phyloP scores from a whole-genome alignment of 75 land plant genomes.

The Cryptomeria japonica region DNA sequence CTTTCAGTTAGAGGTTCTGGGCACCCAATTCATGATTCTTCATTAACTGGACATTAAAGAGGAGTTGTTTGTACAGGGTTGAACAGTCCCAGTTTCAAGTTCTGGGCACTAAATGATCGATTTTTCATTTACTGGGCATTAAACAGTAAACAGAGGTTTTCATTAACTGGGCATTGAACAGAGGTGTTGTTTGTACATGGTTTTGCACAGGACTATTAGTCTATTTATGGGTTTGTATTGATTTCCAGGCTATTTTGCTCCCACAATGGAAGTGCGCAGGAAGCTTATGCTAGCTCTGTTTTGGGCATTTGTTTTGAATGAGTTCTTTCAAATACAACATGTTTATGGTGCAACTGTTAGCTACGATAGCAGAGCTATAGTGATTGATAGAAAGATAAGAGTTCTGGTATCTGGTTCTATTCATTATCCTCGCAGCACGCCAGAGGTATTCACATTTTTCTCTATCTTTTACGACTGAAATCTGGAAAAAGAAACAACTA shows the following conservation, averaged over 20 bases:
- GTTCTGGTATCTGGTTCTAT: conserved; percentile 45
- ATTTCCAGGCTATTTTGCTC: background rate
- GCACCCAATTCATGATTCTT: background rate
- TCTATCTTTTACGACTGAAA: background rate
- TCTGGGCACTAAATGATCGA: no score
- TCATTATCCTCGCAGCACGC: conserved; percentile 49
- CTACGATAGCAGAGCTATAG: conserved; percentile 32
- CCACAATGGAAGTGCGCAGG: background rate
- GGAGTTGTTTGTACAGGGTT: no score
- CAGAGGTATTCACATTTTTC: conserved; percentile 21
- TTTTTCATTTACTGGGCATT: background rate
- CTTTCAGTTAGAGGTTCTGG: background rate
- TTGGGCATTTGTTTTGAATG: background rate
- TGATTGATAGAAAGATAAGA: conserved; percentile 35
- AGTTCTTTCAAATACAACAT: background rate
- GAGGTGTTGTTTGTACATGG: background rate
- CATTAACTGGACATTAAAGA: background rate
- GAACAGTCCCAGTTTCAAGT: no score
- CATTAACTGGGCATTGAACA: background rate
- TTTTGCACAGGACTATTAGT: background rate
- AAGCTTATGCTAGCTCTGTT: background rate
- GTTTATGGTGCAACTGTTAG: conserved; percentile 4
- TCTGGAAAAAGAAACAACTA: background rate
- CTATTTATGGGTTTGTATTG: background rate
- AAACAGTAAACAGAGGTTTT: background rate